These are phyloP conservation scores for Phaeophleospora eucalypticola DNA, from an alignment of 2,329 filamentous ascomycete genomes.

Conservation along the genomic window DNA sequence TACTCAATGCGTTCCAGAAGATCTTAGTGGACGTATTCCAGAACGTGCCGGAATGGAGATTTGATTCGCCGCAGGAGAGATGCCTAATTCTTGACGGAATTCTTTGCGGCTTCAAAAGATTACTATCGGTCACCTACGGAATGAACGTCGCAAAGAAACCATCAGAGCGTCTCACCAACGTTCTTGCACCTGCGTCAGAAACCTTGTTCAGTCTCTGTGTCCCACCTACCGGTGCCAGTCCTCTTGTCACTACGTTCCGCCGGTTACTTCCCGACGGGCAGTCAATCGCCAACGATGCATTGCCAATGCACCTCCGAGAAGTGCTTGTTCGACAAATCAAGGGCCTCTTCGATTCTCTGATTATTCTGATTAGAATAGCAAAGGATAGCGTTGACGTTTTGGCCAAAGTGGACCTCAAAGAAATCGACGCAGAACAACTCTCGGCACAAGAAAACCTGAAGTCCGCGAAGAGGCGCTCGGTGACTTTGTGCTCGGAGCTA, in stretches of 20 bases:
- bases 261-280: constrained; percentile 18
- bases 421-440: background rate
- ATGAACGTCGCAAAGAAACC: constrained; percentile 59
- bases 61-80: constrained; percentile 63
- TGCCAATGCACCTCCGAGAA: constrained; percentile 17
- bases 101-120: constrained; percentile 64
- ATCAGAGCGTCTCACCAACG: constrained; percentile 51
- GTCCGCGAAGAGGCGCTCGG: constrained; percentile 9
- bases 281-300: constrained; percentile 16
- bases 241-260: constrained; percentile 16
- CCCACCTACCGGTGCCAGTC: constrained; percentile 14
- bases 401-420: background rate
- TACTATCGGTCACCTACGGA: constrained; percentile 69
- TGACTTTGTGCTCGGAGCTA: constrained; percentile 13
- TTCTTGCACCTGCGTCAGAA: constrained; percentile 67
- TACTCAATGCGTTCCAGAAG: constrained; percentile 68
- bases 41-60: constrained; percentile 82
- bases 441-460: background rate
- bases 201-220: constrained; percentile 71
- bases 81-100: constrained; percentile 65
- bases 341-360: constrained; percentile 14
- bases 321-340: constrained; percentile 20
- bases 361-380: constrained; percentile 19
- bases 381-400: constrained; percentile 11
- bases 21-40: constrained; percentile 79